phyloP scores from a whole-genome alignment of 2,329 filamentous ascomycete genomes.

The Clathrospora elynae region DNA sequence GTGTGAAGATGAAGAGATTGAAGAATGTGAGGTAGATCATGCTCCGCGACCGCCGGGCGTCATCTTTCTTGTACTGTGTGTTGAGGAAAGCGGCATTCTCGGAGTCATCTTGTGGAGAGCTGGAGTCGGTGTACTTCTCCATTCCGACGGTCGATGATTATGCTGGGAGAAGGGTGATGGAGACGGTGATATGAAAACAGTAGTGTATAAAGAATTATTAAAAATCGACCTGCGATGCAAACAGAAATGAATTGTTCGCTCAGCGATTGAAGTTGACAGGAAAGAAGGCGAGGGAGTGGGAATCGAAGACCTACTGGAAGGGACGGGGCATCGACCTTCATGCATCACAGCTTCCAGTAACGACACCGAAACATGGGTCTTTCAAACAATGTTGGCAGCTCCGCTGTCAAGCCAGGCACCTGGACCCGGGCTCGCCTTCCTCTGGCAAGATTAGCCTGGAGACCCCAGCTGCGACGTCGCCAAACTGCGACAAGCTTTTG shows the following conservation, averaged over 20 bases:
- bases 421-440: constrained; percentile 7
- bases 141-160: constrained; percentile 16
- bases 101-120: constrained; percentile 26
- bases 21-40: constrained; percentile 39
- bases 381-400: constrained; percentile 7
- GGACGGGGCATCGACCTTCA: no score
- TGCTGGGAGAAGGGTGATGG: neutral
- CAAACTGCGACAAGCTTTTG: constrained; percentile 31
- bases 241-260: constrained; percentile 14
- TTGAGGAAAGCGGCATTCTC: constrained; percentile 40
- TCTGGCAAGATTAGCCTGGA: constrained; percentile 32
- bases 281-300: neutral
- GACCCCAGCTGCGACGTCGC: constrained; percentile 16
- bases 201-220: neutral
- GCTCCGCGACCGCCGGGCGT: constrained; percentile 28
- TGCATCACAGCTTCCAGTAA: no score
- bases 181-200: no score
- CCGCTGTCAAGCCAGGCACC: constrained; percentile 8
- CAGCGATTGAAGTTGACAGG: constrained; percentile 13
- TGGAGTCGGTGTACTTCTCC: constrained; percentile 35
- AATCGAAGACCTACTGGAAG: no score
- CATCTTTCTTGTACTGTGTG: constrained; percentile 30
- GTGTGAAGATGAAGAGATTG: constrained; percentile 43
- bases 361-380: constrained; percentile 16
- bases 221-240: constrained; percentile 30